Conservation (phyloP, 768 basidiomycete genomes). For the Pleurotus sapidus region DNA sequence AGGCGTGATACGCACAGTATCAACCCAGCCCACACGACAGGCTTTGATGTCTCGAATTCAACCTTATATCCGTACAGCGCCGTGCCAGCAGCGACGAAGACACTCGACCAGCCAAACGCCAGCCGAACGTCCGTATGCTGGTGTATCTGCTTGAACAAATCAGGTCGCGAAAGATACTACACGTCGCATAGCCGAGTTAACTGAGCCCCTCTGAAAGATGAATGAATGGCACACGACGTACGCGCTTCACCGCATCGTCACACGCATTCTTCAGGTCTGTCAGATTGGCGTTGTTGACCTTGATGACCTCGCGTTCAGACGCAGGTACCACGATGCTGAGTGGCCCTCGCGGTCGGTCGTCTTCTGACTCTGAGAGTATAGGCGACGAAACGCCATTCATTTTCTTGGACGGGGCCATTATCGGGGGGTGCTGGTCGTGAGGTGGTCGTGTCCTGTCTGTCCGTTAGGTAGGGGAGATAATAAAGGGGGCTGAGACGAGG, state of each 20-base stretch:
- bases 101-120: conserved; percentile 81
- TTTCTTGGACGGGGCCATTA: conserved; percentile 4
- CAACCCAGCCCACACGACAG: conserved; percentile 75
- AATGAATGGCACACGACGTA: conserved; percentile 31
- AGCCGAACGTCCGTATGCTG: conserved; percentile 88
- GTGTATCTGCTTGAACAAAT: conserved; percentile 83
- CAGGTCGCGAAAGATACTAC: conserved; percentile 80
- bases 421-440: not conserved
- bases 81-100: conserved; percentile 78
- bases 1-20: conserved; percentile 53
- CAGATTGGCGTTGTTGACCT: conserved; percentile 56
- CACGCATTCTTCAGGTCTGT: conserved; percentile 68
- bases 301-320: conserved; percentile 51
- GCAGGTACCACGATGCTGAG: conserved; percentile 43
- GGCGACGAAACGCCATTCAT: conserved; percentile 3
- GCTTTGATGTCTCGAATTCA: conserved; percentile 89
- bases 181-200: not conserved
- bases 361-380: conserved; percentile 6
- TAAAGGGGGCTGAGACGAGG: too few relatives aligned
- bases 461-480: too few relatives aligned
- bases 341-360: conserved; percentile 46
- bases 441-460: too few relatives aligned
- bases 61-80: conserved; percentile 83
- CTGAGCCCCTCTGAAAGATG: not conserved
- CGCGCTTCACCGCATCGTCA: conserved; percentile 90